These are phyloP conservation scores for Lachancea cidri DNA, from an alignment of 805 yeast species.

Conservation along the genomic window DNA sequence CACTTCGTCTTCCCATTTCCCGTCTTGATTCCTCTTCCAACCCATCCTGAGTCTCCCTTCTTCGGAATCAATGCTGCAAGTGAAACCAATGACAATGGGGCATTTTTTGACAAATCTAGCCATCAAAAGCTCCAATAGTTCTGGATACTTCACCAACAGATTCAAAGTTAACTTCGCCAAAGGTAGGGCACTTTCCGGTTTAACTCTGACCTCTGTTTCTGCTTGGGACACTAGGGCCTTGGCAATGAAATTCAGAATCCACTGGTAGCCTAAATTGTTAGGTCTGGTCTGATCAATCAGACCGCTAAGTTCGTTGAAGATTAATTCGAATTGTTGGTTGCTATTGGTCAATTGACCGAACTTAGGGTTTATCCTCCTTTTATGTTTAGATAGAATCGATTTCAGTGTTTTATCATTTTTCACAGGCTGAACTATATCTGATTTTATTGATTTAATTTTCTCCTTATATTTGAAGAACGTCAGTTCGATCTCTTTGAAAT, in stretches of 20 bases:
- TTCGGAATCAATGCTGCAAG: conserved; percentile 70
- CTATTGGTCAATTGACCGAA: conserved; percentile 89
- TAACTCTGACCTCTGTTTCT: conserved; percentile 82
- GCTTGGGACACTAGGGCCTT: conserved; percentile 88
- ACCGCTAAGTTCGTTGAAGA: conserved; percentile 46
- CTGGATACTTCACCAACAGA: conserved; percentile 46
- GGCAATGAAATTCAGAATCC: conserved; percentile 78
- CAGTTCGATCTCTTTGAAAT: conserved; percentile 36
- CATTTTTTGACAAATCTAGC: conserved; percentile 91
- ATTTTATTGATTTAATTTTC: conserved; percentile 54
- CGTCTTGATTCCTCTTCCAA: conserved; percentile 53
- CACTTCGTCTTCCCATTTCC: conserved; percentile 49
- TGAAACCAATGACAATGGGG: conserved; percentile 79
- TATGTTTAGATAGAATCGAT: conserved; percentile 50
- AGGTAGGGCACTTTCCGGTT: conserved; percentile 74
- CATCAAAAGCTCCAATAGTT: conserved; percentile 37
- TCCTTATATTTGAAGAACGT: conserved; percentile 45
- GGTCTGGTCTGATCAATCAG: conserved; percentile 45
- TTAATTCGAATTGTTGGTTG: conserved; percentile 47
- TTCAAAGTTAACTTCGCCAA: conserved; percentile 60
- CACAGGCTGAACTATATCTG: conserved; percentile 51
- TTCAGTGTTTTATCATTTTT: conserved; percentile 48
- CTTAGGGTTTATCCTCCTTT: conserved; percentile 77
- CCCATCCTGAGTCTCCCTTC: conserved; percentile 85
- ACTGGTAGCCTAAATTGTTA: conserved; percentile 52